Base-by-base conservation (phyloP, 2,329 filamentous ascomycete species). In the Calonectria pseudoturangicola region DNA sequence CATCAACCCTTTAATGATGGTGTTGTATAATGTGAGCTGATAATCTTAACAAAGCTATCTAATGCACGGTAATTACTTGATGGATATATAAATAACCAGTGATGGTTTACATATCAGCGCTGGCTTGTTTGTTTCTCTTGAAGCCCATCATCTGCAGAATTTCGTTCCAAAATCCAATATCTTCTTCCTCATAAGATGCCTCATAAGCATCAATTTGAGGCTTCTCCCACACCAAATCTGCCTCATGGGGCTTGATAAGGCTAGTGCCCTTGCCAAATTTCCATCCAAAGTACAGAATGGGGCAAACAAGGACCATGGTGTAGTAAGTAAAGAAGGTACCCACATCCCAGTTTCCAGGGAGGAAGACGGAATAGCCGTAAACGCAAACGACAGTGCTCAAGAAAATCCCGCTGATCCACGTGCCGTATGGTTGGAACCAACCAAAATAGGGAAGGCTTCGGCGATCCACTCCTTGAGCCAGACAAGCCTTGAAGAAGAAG, bases 331-430 rank as follows among this genome's bases (percentile, higher is more conserved):
- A 84, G 76, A 89, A 87, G 41, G 80, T 85, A 0, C 85, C 81
- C 47, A 86, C 83, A 21, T 82, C 82, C 87, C 90, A 92, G 4
- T 69, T 58, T 18, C 73, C 73, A 27, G 81, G 81, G 18, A 76
- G 75, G 79, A 89, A 89, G 0, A 86, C 82, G 1, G 84, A 83
- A 80, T 92, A 92, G 21, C 90, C 90, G 77, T 90, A 91, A n/a
- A 66, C 58, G 8, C 67, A 71, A 4, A 73, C 71, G 13, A 74
- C 71, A 8, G 25, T 28, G 5, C 30, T 51, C 13, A 74, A 30
- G 73, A 85, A 86, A 74, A 84, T 80, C 70, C 87, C 84, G 30
- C 88, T 83, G 36, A 86, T 54, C 89, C 74, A 74, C 7, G 73
- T 68, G 30, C 87, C 87, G 79, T 89, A 92, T 0, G 90, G 90